Evolutionary conservation across 1,284 basidiomycete genomes (phyloP).

Genomic region (Cryptococcus deneoformans): DNA sequence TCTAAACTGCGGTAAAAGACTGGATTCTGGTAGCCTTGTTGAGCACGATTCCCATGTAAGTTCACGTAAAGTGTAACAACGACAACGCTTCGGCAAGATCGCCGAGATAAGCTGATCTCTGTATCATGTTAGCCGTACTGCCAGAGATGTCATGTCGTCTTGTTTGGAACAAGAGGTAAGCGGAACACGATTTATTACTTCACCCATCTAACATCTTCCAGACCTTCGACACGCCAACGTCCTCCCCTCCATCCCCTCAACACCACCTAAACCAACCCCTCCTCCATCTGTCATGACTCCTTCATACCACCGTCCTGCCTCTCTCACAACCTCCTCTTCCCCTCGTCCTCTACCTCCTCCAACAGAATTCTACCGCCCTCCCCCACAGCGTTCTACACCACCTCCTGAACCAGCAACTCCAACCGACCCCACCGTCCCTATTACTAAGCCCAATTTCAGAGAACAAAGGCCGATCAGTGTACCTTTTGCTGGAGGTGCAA

Average conservation of each 20-base stretch:
- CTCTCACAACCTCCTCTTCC: slow-evolving; percentile 10
- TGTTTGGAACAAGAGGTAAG: slow-evolving; percentile 46
- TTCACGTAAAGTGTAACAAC: neutral
- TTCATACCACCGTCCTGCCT: slow-evolving; percentile 13
- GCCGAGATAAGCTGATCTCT: neutral
- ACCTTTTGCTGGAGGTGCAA: slow-evolving; percentile 30
- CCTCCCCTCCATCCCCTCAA: slow-evolving; percentile 12
- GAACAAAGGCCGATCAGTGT: slow-evolving; percentile 29
- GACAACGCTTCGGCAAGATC: neutral
- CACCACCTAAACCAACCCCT: slow-evolving; percentile 12
- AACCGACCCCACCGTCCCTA: slow-evolving; percentile 21
- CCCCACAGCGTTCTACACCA: slow-evolving; percentile 5
- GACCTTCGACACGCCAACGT: slow-evolving; percentile 43
- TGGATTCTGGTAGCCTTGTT: slow-evolving; percentile 47
- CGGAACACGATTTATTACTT: neutral
- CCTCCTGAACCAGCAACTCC: slow-evolving; percentile 17
- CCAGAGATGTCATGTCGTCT: slow-evolving; percentile 43
- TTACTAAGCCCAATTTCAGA: slow-evolving; percentile 36
- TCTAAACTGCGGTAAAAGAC: slow-evolving; percentile 46
- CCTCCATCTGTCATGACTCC: slow-evolving; percentile 1
- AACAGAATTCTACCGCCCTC: slow-evolving; percentile 33
- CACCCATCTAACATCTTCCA: slow-evolving; percentile 8
- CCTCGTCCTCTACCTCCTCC: slow-evolving; percentile 18
- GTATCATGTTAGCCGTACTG: slow-evolving; percentile 40
- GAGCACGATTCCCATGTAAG: slow-evolving; percentile 47